These are phyloP conservation scores for Brassica rapa DNA, from an alignment of 345 rosid species.

Conservation along the genomic window DNA sequence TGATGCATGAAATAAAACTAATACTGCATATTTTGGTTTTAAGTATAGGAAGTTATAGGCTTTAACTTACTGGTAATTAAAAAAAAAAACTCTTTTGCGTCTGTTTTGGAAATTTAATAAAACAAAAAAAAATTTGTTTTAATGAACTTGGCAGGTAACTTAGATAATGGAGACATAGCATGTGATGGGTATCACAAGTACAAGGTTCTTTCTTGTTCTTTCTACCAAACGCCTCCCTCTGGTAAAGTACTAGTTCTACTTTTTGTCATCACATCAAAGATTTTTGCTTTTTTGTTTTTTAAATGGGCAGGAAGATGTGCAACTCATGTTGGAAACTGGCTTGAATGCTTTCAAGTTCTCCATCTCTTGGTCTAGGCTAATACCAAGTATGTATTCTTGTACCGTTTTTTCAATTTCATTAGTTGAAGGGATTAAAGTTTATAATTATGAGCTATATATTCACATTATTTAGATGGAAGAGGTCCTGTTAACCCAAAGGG, in stretches of 20 bases:
- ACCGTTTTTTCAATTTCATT: neutral
- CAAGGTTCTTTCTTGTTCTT: slow-evolving; percentile 43
- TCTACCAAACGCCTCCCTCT: neutral
- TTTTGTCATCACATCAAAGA: neutral
- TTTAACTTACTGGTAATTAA: neutral
- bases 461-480: slow-evolving; percentile 8
- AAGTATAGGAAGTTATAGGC: neutral
- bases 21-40: neutral
- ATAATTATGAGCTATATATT: neutral
- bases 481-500: slow-evolving; percentile 10
- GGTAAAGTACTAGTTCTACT: neutral
- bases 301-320: slow-evolving; percentile 4
- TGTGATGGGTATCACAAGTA: slow-evolving; percentile 62
- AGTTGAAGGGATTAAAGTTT: neutral
- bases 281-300: neutral
- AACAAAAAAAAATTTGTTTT: neutral
- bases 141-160: neutral
- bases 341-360: slow-evolving; percentile 4
- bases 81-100: neutral
- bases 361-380: slow-evolving; percentile 8
- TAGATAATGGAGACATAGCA: slow-evolving; percentile 49
- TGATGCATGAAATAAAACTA: neutral
- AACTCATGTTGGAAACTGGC: slow-evolving; percentile 12
- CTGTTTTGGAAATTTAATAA: neutral
- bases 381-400: neutral